Conservation (phyloP, 495 filamentous ascomycete genomes). For the Gamarada debralockiae region DNA sequence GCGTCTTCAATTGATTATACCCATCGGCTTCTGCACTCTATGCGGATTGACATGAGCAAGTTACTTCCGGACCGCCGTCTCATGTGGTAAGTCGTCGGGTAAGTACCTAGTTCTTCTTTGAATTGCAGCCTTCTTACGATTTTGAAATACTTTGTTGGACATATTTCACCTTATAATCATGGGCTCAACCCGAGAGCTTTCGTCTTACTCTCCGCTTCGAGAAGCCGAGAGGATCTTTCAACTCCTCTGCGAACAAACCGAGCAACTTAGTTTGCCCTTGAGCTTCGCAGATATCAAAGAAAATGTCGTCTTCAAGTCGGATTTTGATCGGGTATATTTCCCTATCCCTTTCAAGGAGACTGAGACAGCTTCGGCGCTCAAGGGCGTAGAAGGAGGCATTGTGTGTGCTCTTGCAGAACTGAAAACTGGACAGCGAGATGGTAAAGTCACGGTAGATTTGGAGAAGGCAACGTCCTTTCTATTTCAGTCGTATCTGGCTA, state of each 20-base stretch:
- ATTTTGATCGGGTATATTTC: slow-evolving; percentile 39
- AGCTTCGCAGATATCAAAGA: slow-evolving; percentile 34
- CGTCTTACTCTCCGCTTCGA: slow-evolving; percentile 34
- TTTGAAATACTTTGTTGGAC: too few relatives aligned
- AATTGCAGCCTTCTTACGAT: too few relatives aligned
- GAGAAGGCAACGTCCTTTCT: slow-evolving; percentile 7
- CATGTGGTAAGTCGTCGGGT: too few relatives aligned
- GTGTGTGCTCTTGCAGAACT: slow-evolving; percentile 2
- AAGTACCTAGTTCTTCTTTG: too few relatives aligned
- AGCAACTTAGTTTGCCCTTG: slow-evolving; percentile 34
- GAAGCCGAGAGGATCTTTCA: slow-evolving; percentile 42
- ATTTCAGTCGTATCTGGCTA: slow-evolving; percentile 15
- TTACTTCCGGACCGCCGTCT: too few relatives aligned
- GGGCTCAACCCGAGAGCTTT: too few relatives aligned
- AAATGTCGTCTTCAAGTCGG: slow-evolving; percentile 37
- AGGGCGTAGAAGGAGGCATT: slow-evolving; percentile 6
- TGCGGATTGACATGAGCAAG: too few relatives aligned
- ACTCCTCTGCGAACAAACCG: slow-evolving; percentile 36
- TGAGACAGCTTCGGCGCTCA: slow-evolving; percentile 13
- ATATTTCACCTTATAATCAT: too few relatives aligned
- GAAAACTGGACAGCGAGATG: slow-evolving; percentile 1
- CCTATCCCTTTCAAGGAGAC: slow-evolving; percentile 16
- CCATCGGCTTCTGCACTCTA: too few relatives aligned
- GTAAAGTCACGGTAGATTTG: slow-evolving; percentile 1
- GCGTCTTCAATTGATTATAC: too few relatives aligned